phyloP scores from a whole-genome alignment of 805 yeast species.

The Cyberlindnera maritima region DNA sequence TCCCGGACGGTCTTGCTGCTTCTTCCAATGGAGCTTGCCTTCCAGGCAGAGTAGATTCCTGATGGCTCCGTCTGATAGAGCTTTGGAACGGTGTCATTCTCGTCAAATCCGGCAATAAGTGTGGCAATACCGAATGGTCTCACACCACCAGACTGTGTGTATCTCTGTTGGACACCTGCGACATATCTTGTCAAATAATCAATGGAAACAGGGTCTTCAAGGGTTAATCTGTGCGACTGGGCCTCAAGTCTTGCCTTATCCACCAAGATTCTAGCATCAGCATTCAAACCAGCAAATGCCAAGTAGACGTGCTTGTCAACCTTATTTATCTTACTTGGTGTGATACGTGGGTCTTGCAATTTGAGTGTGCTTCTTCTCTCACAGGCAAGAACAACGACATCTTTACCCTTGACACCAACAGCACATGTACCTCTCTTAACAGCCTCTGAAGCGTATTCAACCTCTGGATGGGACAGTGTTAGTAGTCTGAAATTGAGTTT shows the following conservation, averaged over 20 bases:
- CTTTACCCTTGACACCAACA: conserved; percentile 90
- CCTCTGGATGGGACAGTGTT: conserved; percentile 47
- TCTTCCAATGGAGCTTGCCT: conserved; percentile 95
- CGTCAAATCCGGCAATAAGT: conserved; percentile 92
- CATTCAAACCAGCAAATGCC: conserved; percentile 96
- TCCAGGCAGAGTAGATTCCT: conserved; percentile 97
- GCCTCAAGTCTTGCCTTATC: conserved; percentile 97
- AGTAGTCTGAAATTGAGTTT: conserved; percentile 1
- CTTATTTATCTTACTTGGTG: conserved; percentile 91
- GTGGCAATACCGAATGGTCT: conserved; percentile 98
- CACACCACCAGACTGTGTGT: conserved; percentile 98
- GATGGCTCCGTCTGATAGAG: conserved; percentile 96
- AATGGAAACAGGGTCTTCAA: conserved; percentile 89
- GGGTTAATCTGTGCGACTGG: conserved; percentile 88
- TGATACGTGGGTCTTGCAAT: conserved; percentile 93
- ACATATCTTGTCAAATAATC: conserved; percentile 92
- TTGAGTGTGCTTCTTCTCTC: conserved; percentile 94
- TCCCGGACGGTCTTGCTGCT: conserved; percentile 94
- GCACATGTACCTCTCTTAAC: conserved; percentile 98
- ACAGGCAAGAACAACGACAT: conserved; percentile 90
- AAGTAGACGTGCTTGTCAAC: conserved; percentile 87
- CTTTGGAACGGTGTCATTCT: conserved; percentile 74
- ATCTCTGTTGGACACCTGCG: conserved; percentile 97
- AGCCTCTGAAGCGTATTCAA: conserved; percentile 96
- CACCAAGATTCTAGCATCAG: conserved; percentile 94